These are phyloP conservation scores for Phaffia australis DNA, from an alignment of 768 basidiomycete species.

Conservation along the genomic window DNA sequence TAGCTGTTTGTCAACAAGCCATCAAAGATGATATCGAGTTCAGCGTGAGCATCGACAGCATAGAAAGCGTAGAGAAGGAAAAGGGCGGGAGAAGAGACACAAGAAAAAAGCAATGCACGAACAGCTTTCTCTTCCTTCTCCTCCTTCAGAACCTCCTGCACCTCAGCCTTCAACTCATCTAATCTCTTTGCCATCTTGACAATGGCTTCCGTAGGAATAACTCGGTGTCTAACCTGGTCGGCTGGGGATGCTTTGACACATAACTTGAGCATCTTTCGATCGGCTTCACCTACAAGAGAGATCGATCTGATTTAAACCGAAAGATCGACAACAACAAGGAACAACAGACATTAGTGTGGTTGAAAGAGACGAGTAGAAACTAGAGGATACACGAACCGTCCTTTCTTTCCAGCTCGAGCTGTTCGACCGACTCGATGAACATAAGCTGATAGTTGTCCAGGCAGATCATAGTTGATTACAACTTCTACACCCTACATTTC, in stretches of 20 bases:
- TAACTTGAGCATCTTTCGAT: conserved; percentile 90
- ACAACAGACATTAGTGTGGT: neutral
- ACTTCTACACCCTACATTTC: conserved; percentile 97
- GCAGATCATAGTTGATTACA: conserved; percentile 99
- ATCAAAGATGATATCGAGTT: conserved; percentile 14
- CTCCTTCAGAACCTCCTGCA: conserved; percentile 67
- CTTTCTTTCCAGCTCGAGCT: conserved; percentile 83
- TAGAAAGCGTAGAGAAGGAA: neutral
- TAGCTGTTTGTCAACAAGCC: conserved; percentile 44
- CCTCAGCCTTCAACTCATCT: conserved; percentile 60
- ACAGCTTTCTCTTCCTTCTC: conserved; percentile 94
- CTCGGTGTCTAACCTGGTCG: conserved; percentile 77
- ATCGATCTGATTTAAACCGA: conserved; percentile 53
- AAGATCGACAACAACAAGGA: neutral
- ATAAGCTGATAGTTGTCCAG: conserved; percentile 80
- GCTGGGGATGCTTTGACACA: conserved; percentile 74
- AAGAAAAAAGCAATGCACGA: conserved; percentile 24
- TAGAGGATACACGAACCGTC: conserved; percentile 52
- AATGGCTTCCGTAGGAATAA: conserved; percentile 66
- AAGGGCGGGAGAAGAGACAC: neutral
- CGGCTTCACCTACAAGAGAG: conserved; percentile 87
- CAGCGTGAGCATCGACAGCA: neutral
- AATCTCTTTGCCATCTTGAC: conserved; percentile 60
- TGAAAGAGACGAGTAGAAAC: neutral
- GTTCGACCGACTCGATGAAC: conserved; percentile 95